phyloP scores from a whole-genome alignment of 1,139 yeast species.

The Kluyveromyces sp. region DNA sequence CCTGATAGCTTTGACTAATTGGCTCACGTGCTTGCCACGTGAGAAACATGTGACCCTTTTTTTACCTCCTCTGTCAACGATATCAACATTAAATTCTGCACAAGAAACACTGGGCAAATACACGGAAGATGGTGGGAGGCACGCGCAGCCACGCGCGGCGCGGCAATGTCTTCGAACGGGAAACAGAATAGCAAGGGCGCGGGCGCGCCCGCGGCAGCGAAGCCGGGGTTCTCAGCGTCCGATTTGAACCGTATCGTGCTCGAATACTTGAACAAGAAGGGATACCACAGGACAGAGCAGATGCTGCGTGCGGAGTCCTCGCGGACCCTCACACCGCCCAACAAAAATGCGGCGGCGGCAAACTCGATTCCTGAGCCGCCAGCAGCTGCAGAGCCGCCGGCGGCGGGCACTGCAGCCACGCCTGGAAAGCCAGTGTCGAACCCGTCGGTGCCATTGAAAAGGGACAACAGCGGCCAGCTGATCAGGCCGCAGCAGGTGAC shows the following conservation, averaged over 20 bases:
- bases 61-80: no score
- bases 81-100: no score
- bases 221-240: constrained; percentile 49
- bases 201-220: constrained; percentile 2
- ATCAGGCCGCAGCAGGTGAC: constrained; percentile 36
- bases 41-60: no score
- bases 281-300: constrained; percentile 90
- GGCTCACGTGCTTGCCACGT: no score
- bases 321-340: constrained; percentile 54
- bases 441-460: constrained; percentile 34
- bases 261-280: constrained; percentile 88
- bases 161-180: constrained; percentile 14
- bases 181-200: constrained; percentile 9
- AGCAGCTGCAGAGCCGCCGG: constrained; percentile 8
- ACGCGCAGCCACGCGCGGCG: no score
- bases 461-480: constrained; percentile 35
- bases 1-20: no score
- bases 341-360: constrained; percentile 30
- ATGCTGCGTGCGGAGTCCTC: constrained; percentile 86
- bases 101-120: no score
- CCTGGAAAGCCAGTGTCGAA: constrained; percentile 35
- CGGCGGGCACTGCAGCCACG: constrained; percentile 13
- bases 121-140: no score
- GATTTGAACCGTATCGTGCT: constrained; percentile 85
- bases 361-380: constrained; percentile 28